phyloP scores from a whole-genome alignment of 1,139 yeast genomes.

The Magnusiomyces tetraspermus region DNA sequence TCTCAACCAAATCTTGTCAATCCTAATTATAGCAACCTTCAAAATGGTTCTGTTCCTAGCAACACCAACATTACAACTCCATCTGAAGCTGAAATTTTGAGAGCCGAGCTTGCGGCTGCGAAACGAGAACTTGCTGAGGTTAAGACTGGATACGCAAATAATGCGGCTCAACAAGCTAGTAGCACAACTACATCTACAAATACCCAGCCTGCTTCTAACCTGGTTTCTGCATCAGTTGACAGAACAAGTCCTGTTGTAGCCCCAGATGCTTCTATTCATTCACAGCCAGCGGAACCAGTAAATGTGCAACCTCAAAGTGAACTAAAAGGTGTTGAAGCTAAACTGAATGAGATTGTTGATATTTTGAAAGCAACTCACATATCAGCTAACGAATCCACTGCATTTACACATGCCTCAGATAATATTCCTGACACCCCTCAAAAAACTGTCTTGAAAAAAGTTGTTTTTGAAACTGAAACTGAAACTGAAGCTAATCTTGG shows the following conservation, averaged over 20 bases:
- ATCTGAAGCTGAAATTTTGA: background rate
- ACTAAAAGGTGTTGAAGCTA: slow-evolving; percentile 2
- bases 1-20: background rate
- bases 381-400: background rate
- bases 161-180: background rate
- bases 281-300: background rate
- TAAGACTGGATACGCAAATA: background rate
- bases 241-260: too few relatives aligned
- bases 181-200: background rate
- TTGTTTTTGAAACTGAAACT: too few relatives aligned
- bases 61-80: background rate
- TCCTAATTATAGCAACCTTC: background rate
- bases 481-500: background rate
- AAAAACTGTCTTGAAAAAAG: too few relatives aligned
- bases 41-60: background rate
- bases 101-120: background rate
- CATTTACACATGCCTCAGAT: too few relatives aligned
- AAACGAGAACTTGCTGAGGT: background rate
- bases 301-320: background rate
- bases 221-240: background rate
- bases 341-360: background rate
- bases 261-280: too few relatives aligned
- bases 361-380: background rate
- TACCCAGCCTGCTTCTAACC: background rate
- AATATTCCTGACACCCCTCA: too few relatives aligned